Evolutionary conservation across 805 yeast genomes (phyloP).

Genomic region (Torulaspora franciscae): DNA sequence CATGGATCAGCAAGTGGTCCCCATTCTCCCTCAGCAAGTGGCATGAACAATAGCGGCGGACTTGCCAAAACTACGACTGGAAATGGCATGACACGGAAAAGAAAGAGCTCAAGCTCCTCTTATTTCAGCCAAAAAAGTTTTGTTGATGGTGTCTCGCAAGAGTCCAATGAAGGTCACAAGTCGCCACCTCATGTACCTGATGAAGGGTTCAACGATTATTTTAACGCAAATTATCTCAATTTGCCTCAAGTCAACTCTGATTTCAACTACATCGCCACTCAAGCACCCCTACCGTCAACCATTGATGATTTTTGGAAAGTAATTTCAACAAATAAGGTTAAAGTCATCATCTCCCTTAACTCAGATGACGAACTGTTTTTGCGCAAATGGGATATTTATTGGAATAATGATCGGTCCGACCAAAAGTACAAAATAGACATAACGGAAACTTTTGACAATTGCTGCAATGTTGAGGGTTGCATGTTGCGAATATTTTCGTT

Average conservation of each 20-base stretch:
- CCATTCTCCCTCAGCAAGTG: background rate
- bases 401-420: constrained; percentile 51
- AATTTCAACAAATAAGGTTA: constrained; percentile 55
- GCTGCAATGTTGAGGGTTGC: constrained; percentile 32
- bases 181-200: constrained; percentile 10
- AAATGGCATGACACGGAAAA: constrained; percentile 3
- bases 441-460: constrained; percentile 29
- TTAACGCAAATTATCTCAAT: constrained; percentile 76
- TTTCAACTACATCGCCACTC: constrained; percentile 70
- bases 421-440: constrained; percentile 35
- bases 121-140: constrained; percentile 7
- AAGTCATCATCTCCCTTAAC: constrained; percentile 73
- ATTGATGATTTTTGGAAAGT: constrained; percentile 89
- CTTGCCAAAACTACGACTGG: constrained; percentile 1
- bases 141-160: background rate
- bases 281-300: constrained; percentile 79
- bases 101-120: constrained; percentile 11
- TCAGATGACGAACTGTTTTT: constrained; percentile 68
- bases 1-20: constrained; percentile 10
- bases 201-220: constrained; percentile 49
- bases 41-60: background rate
- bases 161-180: background rate
- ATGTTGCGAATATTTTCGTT: constrained; percentile 34
- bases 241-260: constrained; percentile 38
- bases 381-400: constrained; percentile 77